A percentile compares a stretch with the other conserved stretches of the same genome.
These are phyloP conservation scores for Arabis alpina DNA, from an alignment of 345 rosid genomes.

Conservation along the genomic window DNA sequence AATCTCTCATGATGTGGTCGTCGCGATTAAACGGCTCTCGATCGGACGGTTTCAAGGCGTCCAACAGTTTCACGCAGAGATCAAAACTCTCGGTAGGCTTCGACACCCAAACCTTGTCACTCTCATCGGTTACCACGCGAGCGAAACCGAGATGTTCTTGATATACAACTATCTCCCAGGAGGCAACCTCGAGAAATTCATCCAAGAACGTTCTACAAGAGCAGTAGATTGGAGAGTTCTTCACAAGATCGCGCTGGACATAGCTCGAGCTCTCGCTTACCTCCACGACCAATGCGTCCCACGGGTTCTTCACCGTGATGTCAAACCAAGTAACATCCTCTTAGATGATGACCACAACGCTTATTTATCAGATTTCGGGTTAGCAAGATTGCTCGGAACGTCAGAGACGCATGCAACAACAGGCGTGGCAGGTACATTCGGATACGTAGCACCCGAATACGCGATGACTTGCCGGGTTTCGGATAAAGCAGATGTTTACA, in stretches of 20 bases:
- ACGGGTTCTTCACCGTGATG: constrained; percentile 89
- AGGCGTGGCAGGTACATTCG: constrained; percentile 95
- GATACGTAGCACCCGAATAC: constrained; percentile 95
- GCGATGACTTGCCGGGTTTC: constrained; percentile 98
- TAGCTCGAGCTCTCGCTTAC: constrained; percentile 88
- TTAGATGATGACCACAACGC: constrained; percentile 80
- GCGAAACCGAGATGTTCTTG: constrained; percentile 68
- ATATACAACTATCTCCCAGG: constrained; percentile 65
- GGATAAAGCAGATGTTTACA: constrained; percentile 95
- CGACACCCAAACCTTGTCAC: constrained; percentile 65
- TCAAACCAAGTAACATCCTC: constrained; percentile 92
- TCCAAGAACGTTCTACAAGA: constrained; percentile 55
- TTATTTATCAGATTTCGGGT: constrained; percentile 87
- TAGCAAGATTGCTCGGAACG: constrained; percentile 90
- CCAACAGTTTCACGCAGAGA: constrained; percentile 65
- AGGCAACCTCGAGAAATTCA: constrained; percentile 65
- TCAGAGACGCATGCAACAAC: constrained; percentile 96
- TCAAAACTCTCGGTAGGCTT: constrained; percentile 58
- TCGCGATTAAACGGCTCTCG: constrained; percentile 60
- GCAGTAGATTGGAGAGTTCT: constrained; percentile 71
- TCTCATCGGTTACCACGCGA: constrained; percentile 62
- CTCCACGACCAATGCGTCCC: constrained; percentile 88
- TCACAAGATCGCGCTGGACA: constrained; percentile 84
- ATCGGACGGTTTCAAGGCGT: constrained; percentile 65
- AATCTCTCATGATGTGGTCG: constrained; percentile 51